Percentiles rank a stretch among this genome's conserved stretches.
phyloP scores from a whole-genome alignment of 2,329 filamentous ascomycete species.

The Monilinia fructigena region DNA sequence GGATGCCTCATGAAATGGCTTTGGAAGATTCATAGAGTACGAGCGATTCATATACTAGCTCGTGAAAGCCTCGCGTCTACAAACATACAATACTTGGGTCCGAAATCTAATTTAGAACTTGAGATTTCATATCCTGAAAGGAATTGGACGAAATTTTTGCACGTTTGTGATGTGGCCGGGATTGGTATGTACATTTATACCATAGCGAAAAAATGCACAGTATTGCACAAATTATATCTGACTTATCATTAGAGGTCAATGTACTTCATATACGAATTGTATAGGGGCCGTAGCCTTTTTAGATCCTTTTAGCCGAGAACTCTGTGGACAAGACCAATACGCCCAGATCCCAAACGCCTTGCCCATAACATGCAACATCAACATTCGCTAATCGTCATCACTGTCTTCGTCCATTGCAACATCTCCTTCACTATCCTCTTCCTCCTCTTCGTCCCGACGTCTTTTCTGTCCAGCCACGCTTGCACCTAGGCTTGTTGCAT shows the following conservation, averaged over 20 bases:
- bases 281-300: slow-evolving; percentile 14
- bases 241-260: slow-evolving; percentile 19
- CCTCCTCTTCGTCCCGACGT: slow-evolving; percentile 60
- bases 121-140: not conserved
- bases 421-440: slow-evolving; percentile 73
- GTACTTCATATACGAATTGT: slow-evolving; percentile 10
- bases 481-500: slow-evolving; percentile 52
- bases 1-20: slow-evolving; percentile 69
- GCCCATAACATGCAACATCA: slow-evolving; percentile 28
- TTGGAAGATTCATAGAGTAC: slow-evolving; percentile 4
- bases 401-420: slow-evolving; percentile 54
- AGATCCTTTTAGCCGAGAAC: slow-evolving; percentile 8
- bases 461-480: slow-evolving; percentile 64
- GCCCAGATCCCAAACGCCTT: slow-evolving; percentile 34
- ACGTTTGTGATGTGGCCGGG: not conserved
- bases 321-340: slow-evolving; percentile 17
- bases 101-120: not conserved
- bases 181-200: slow-evolving; percentile 7
- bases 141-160: not conserved
- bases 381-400: slow-evolving; percentile 35
- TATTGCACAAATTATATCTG: slow-evolving; percentile 22
- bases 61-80: not conserved
- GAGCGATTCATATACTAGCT: not conserved
- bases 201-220: not conserved
- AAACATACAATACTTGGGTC: not conserved